Conservation (phyloP, 176 grass and related monocot species). For the Aegilops speltoides region DNA sequence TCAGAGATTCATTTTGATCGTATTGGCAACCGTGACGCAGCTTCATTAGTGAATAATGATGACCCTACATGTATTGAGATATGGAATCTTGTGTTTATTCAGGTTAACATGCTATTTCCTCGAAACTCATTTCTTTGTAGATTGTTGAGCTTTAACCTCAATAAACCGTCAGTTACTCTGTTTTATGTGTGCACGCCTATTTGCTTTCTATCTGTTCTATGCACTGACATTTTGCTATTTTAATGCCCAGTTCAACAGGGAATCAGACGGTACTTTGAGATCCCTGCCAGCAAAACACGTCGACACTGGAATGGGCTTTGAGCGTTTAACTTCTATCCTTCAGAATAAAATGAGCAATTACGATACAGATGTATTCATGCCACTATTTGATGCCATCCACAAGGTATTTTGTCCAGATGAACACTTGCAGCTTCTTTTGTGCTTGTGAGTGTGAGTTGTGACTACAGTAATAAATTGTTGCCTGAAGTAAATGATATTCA, state of each 20-base stretch:
- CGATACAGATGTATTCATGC: conserved; percentile 81
- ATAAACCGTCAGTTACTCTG: background rate
- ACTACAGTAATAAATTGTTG: background rate
- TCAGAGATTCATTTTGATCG: conserved; percentile 95
- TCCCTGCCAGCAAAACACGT: conserved; percentile 86
- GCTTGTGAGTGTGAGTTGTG: background rate
- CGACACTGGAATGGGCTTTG: conserved; percentile 90
- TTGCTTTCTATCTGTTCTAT: background rate
- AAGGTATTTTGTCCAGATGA: conserved; percentile 37
- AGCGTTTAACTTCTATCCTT: conserved; percentile 85
- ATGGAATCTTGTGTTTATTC: conserved; percentile 98
- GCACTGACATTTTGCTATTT: background rate
- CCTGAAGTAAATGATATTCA: background rate
- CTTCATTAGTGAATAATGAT: conserved; percentile 85
- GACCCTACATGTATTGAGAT: conserved; percentile 97
- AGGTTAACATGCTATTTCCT: conserved; percentile 44
- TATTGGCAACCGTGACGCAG: conserved; percentile 72
- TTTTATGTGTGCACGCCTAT: background rate
- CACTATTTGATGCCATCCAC: conserved; percentile 82
- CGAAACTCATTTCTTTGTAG: background rate
- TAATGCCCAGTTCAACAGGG: conserved; percentile 71
- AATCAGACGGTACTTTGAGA: conserved; percentile 64
- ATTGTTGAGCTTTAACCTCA: background rate
- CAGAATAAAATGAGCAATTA: conserved; percentile 97
- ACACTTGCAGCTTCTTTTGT: conserved; percentile 23